These are phyloP conservation scores for Eucalyptus curtisii DNA, from an alignment of 345 rosid genomes.

Conservation along the genomic window DNA sequence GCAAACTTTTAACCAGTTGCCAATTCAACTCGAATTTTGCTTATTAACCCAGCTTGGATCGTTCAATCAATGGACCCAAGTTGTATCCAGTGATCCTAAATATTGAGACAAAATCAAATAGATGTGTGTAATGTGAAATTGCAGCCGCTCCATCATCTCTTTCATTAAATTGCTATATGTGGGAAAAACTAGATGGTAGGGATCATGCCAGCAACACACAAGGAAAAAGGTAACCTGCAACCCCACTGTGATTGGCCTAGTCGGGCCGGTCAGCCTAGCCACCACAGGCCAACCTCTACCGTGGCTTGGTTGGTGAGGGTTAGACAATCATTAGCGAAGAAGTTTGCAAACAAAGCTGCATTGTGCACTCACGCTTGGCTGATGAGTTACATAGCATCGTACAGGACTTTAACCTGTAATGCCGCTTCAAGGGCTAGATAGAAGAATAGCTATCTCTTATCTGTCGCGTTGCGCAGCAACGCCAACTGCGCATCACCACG, in stretches of 20 bases:
- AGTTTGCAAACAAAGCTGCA: not conserved
- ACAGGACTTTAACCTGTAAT: not conserved
- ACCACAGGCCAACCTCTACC: not conserved
- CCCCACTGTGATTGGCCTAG: not conserved
- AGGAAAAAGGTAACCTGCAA: not conserved
- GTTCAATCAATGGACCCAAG: not conserved
- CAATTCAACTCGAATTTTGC: not conserved
- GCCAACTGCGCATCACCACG: not conserved
- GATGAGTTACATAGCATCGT: not conserved
- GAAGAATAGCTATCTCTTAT: not conserved
- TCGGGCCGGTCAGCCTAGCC: not conserved
- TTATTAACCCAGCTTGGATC: not conserved
- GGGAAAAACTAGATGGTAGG: not conserved
- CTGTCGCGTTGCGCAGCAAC: accelerated
- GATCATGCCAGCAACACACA: not conserved
- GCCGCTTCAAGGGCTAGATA: not conserved
- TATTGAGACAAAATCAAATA: not conserved
- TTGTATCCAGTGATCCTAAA: not conserved
- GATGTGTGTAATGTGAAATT: not conserved
- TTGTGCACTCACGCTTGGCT: not conserved
- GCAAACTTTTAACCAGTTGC: not conserved
- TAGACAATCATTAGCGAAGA: not conserved
- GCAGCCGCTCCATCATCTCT: not conserved
- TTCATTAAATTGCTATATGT: not conserved
- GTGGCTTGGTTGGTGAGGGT: not conserved